Percentiles rank a stretch among this genome's conserved stretches.
Conservation (phyloP, 305 asterid species). For the Ajuga reptans region DNA sequence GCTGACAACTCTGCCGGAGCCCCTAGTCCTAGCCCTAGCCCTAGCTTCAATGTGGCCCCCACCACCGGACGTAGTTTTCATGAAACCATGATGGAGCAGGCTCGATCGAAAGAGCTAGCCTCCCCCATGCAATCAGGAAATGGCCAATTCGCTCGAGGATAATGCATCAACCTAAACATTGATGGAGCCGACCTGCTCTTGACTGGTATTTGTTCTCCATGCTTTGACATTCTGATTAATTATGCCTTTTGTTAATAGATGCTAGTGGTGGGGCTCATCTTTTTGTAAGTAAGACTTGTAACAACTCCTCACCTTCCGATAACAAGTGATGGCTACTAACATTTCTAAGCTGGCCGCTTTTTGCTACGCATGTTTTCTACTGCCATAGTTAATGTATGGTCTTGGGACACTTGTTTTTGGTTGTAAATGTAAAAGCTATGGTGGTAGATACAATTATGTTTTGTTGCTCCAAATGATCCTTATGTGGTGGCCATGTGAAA, state of each 20-base stretch:
- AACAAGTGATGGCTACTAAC: background rate
- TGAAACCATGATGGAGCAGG: conserved; percentile 22
- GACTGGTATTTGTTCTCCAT: background rate
- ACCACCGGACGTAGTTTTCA: conserved; percentile 23
- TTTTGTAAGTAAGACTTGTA: conserved; percentile 17
- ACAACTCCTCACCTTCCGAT: background rate
- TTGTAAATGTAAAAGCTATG: conserved; percentile 7
- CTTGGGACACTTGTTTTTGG: background rate
- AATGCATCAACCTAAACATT: background rate
- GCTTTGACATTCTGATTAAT: conserved; percentile 3
- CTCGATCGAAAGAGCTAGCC: background rate
- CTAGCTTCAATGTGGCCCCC: conserved; percentile 15
- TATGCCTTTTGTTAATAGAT: conserved; percentile 17
- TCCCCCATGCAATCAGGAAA: background rate
- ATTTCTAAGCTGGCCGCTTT: background rate
- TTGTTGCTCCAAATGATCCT: background rate
- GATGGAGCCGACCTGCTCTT: background rate
- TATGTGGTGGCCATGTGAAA: background rate
- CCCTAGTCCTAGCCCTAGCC: background rate
- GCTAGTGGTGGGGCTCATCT: background rate
- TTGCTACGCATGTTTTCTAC: conserved; percentile 8
- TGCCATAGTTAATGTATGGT: background rate
- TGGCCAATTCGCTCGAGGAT: conserved; percentile 1
- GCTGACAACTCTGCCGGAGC: conserved; percentile 15
- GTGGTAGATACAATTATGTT: background rate